These are phyloP conservation scores for Breviolum minutum DNA, from an alignment of 73 alveolate genomes.

Conservation along the genomic window DNA sequence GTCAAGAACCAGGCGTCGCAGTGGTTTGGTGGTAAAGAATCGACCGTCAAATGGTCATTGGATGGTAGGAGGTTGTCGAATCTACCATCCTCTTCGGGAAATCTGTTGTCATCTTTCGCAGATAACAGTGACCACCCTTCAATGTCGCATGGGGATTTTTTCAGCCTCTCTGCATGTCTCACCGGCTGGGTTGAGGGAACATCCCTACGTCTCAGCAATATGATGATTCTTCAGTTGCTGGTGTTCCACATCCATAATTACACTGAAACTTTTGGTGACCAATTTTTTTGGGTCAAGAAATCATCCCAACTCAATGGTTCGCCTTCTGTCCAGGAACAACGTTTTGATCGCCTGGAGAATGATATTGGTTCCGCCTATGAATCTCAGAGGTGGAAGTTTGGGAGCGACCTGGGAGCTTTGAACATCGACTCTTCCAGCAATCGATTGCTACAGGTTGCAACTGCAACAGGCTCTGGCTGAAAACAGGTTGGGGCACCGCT, in stretches of 20 bases:
- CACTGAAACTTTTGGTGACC: background rate
- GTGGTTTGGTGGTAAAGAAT: too few relatives aligned
- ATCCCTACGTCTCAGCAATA: too few relatives aligned
- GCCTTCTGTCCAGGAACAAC: conserved; percentile 14
- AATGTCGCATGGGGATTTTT: too few relatives aligned
- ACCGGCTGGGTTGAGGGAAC: background rate
- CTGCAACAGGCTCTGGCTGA: conserved; percentile 67
- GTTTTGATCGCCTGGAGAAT: conserved; percentile 74
- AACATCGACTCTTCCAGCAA: background rate
- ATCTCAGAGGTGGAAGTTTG: conserved; percentile 32
- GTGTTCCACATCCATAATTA: too few relatives aligned
- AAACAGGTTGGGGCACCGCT: conserved; percentile 35
- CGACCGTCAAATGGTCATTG: too few relatives aligned
- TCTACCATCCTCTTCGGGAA: too few relatives aligned
- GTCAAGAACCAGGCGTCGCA: conserved; percentile 37
- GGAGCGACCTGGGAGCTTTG: background rate
- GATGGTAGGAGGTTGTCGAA: too few relatives aligned
- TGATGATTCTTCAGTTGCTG: too few relatives aligned
- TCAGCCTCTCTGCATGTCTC: too few relatives aligned
- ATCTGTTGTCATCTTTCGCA: too few relatives aligned
- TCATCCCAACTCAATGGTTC: background rate
- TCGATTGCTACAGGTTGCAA: conserved; percentile 31
- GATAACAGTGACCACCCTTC: too few relatives aligned
- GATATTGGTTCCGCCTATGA: conserved; percentile 80
- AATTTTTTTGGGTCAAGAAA: background rate